Base-by-base conservation (phyloP, 169 alveolate genomes). In the Eimeria sp. region DNA sequence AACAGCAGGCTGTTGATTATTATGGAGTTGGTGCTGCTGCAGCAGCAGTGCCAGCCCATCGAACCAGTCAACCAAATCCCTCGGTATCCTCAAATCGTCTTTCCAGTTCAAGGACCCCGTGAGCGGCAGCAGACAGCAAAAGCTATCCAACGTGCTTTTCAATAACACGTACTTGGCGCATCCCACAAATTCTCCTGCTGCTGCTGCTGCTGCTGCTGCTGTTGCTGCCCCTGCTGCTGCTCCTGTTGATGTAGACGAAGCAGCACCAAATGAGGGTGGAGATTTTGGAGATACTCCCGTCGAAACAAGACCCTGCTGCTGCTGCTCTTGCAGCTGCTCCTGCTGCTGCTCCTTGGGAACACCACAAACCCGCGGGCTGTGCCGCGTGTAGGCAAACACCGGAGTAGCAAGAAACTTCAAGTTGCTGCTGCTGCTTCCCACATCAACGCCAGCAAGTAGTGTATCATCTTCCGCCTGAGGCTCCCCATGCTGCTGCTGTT, bases 61-160 rank as follows among this genome's bases (percentile, higher is more conserved):
- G 76, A 91, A 91, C 96, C 96, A 91, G 78, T 77, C 77, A 54
- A 91, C 96, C n/a, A 91, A 87, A 18, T 46, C 85, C 49, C 96
- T 66, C 6, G 96, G 96, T n/a, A 91, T 78, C 33, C 96, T 89
- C 76, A 91, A 76, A 40, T 91, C 96, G 33, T 91, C 96, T 43
- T 52, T 85, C 96, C 96, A 91, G 80, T 91, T 66, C 72, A 91
- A 68, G 40, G 96, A 60, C 62, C 96, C 96, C 49, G 96, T 91
- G 76, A 85, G 77, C 52, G 96, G 96, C 77, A 91, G 96, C 96
- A 91, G 58, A 52, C 87, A 85, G 64, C 96, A 91, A 49, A 91
- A 40, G 96, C 91, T 78, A 76, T 91, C 96, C 77, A 91, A 68
- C 27, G 96, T 91, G 91, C 96, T 91, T 76, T 91, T 91, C 91